Conservation (phyloP, 2,329 filamentous ascomycete species). For the Fusarium graminum region DNA sequence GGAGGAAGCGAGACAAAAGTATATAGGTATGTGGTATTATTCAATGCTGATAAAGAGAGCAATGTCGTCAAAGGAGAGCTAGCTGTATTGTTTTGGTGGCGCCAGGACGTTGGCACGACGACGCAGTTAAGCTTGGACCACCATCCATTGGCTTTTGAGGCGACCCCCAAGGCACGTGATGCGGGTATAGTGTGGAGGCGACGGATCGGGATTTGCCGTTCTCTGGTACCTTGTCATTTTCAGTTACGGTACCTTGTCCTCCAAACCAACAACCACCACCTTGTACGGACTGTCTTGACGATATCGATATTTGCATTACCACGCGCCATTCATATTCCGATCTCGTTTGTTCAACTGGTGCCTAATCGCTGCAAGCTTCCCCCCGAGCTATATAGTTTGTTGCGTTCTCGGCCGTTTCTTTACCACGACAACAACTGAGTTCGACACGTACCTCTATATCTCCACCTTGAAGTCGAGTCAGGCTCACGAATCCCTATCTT, state of each 20-base stretch:
- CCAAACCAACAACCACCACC: conserved; percentile 48
- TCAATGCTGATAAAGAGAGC: conserved; percentile 36
- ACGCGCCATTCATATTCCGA: conserved; percentile 35
- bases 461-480: conserved; percentile 43
- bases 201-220: conserved; percentile 51
- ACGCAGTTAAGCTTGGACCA: conserved; percentile 24
- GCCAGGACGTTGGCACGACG: conserved; percentile 37
- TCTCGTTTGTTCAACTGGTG: conserved; percentile 36
- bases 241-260: conserved; percentile 53
- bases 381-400: conserved; percentile 45
- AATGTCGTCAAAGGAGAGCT: conserved; percentile 14
- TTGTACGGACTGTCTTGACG: conserved; percentile 46
- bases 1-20: conserved; percentile 31
- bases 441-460: conserved; percentile 47
- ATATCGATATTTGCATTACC: conserved; percentile 49
- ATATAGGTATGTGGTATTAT: conserved; percentile 21
- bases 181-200: conserved; percentile 25
- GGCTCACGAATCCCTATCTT: conserved; percentile 39
- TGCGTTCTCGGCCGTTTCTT: conserved; percentile 43
- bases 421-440: conserved; percentile 42
- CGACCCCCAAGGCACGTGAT: conserved; percentile 48
- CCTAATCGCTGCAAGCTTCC: conserved; percentile 44
- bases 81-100: conserved; percentile 45
- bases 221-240: conserved; percentile 51
- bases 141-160: not conserved